Percentiles rank a stretch among this genome's conserved stretches.
Conservation (phyloP, 139 green algal genomes). For the Micractinium conductrix region DNA sequence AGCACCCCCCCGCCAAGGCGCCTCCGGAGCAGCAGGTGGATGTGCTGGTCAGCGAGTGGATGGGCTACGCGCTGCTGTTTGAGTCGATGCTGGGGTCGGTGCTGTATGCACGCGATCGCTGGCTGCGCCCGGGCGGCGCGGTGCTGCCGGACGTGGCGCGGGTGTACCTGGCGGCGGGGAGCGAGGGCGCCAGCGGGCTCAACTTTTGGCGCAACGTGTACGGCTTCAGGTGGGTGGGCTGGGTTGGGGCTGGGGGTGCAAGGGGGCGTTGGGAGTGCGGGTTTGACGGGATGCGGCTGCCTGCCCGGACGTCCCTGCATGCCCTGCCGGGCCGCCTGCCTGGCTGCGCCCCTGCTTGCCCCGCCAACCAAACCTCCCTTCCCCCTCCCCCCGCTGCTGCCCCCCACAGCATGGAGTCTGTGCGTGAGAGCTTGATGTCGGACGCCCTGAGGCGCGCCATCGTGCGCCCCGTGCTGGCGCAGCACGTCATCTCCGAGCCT, state of each 20-base stretch:
- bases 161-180: conserved; percentile 79
- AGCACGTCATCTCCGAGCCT: conserved; percentile 59
- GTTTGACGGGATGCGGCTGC: too few relatives aligned
- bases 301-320: too few relatives aligned
- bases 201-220: conserved; percentile 94
- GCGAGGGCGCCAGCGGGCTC: conserved; percentile 52
- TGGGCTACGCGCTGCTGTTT: conserved; percentile 97
- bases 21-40: conserved; percentile 79
- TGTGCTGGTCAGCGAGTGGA: conserved; percentile 97
- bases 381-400: background rate
- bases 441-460: conserved; percentile 50
- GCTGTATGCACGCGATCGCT: conserved; percentile 69
- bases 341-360: background rate
- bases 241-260: background rate
- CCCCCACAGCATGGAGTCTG: conserved; percentile 22
- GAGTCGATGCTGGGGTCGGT: conserved; percentile 97
- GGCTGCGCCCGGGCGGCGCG: conserved; percentile 85
- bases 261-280: background rate
- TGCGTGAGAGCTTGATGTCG: background rate
- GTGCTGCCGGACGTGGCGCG: conserved; percentile 88
- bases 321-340: too few relatives aligned
- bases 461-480: conserved; percentile 61
- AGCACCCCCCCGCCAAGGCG: too few relatives aligned
- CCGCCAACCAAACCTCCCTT: background rate
- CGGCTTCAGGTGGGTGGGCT: conserved; percentile 68